Base-by-base conservation (phyloP, 2,329 filamentous ascomycete genomes). In the Neonectria ditissima region DNA sequence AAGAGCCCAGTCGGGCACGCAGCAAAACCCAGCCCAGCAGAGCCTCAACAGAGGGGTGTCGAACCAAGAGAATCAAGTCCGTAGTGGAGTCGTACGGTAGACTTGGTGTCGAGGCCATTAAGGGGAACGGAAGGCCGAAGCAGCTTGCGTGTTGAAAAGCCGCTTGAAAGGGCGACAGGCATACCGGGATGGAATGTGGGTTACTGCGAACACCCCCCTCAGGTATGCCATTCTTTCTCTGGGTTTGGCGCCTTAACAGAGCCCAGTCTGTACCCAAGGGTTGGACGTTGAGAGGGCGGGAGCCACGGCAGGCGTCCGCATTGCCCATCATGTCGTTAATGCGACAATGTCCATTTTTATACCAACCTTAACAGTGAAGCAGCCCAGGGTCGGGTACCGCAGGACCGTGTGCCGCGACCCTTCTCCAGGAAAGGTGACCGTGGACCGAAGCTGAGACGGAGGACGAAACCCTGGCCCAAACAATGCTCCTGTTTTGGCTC, bases 241-340 rank as follows among this genome's bases (percentile, higher is more conserved):
- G 47, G 41, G 24, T 34, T 62, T 58, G 60, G 60, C 54, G 60
- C 60, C 60, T 62, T 58, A 62, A 58, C 43, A 48, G 50, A 54
- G 50, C 54, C 60, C 60, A 57, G 54, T 58, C 60, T 50, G 41
- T 54, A 58, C 60, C 60, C 54, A 62, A 58, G 30, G 41, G 22
- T 48, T 47, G 32, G 34, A 54, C 43, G 37, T 39, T 58, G 55
- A 62, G 60, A 62, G 41, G 22, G 54, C 50, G 43, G 60, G 60
- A 58, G 55, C 47, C 54, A 62, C 37, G 44, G 18, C 50, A 58
- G 54, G 22, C 60, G 53, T 52, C 60, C 60, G 60, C 59, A 58
- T 62, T 62, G 54, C 39, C 48, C 59, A 58, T 54, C 47, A 13
- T 54, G 20, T n/a, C 24, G 48, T 34, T 53, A 30, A 50, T 52